Evolutionary conservation across 1,284 basidiomycete species (phyloP).

Genomic region (Malassezia restricta): DNA sequence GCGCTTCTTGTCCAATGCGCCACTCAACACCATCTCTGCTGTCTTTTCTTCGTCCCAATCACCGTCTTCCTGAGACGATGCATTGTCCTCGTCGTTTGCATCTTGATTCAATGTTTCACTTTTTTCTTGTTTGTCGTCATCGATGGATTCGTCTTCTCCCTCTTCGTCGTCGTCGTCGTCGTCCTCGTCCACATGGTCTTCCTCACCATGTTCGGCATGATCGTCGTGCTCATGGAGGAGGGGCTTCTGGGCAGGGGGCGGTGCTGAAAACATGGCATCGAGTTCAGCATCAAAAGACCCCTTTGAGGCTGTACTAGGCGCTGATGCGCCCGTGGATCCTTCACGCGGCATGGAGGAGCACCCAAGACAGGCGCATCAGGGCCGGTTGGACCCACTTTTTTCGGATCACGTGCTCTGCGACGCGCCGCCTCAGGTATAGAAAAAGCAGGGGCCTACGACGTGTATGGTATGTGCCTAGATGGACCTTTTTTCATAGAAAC

Average conservation of each 20-base stretch:
- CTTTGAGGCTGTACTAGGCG: background rate
- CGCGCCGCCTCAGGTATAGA: no score
- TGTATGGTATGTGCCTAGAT: no score
- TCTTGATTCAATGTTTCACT: background rate
- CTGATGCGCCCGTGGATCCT: background rate
- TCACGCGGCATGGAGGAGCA: no score
- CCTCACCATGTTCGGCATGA: slow-evolving; percentile 17
- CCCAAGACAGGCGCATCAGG: no score
- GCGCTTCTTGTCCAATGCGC: slow-evolving; percentile 12
- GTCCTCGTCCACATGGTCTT: slow-evolving; percentile 19
- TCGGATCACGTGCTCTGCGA: background rate
- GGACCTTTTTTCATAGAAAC: slow-evolving; percentile 57
- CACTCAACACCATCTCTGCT: slow-evolving; percentile 18
- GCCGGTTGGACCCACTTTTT: background rate
- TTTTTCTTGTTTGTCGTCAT: background rate
- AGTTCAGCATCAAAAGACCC: slow-evolving; percentile 30
- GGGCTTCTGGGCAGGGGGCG: background rate
- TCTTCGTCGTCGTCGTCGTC: slow-evolving; percentile 5
- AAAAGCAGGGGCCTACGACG: no score
- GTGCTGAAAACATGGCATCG: slow-evolving; percentile 31
- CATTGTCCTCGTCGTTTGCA: background rate
- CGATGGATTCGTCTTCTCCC: background rate
- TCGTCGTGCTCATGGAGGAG: slow-evolving; percentile 7
- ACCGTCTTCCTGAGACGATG: background rate
- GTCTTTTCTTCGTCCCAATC: slow-evolving; percentile 8